Evolutionary conservation across 2,329 filamentous ascomycete species (phyloP), one percentile per base, ranked within the genome.

Genomic region (Aureobasidium sp.): DNA sequence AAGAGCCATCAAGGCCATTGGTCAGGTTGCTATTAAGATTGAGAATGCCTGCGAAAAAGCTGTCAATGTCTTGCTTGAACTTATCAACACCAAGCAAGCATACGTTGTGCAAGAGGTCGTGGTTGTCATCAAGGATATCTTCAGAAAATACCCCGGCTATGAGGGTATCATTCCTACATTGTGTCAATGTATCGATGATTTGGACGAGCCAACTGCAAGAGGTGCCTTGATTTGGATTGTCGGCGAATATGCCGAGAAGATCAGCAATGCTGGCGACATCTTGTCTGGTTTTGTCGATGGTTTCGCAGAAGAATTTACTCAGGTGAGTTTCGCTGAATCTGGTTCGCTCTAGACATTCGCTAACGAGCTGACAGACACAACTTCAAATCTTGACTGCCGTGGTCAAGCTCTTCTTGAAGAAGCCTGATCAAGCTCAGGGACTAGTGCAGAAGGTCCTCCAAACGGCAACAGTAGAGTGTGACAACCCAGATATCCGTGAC

Each of bases 51-150:
- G 90, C 71, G 93, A 97, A 76, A 95, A 93, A 75, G 97, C 94
- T 67, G 94, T 99, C 65, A 95, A 95, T 69, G 90, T 92, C 0
- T 80, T 99, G 36, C 82, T 97, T 66, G 94, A 99, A 70, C 80
- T 99, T 51, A 97, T 99, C 73, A 89, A 93, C 66, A 96, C 91
- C 64, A 97, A 97, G 78, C 93, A 97, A 75, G 97, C 97, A 79
- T 99, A 99, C 72, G 94, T 99, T 55, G 94, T 99, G 12, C 94
- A 99, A 75, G 94, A 99, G 77, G 93, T 94, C 0, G 87, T 97
- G 65, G 91, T 99, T n/a, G 94, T 99, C 52, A 96, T 97, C 79
- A 97, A 96, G 78, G 94, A 99, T 68, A 97, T 99, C 65, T 88
- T 99, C 78, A 85, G 94, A 67, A 96, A 96, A 76, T 99, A 99